Conservation (phyloP, 352 stramenopile species). For the Pythium brassicae region DNA sequence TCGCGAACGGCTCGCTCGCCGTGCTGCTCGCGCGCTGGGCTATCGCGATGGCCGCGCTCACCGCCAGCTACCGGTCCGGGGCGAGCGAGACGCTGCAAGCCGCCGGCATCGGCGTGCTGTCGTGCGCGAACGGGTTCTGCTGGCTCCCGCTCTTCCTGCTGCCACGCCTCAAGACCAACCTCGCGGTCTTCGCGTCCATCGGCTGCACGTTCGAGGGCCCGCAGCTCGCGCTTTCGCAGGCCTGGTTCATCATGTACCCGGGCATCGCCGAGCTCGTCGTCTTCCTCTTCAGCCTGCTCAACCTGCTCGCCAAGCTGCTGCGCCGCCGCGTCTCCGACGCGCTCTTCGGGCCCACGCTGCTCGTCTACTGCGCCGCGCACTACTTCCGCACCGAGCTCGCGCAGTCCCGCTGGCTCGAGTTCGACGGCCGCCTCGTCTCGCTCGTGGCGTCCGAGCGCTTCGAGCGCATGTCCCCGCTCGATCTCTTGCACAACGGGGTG, state of each 20-base stretch:
- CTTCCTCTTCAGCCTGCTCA: conserved; percentile 41
- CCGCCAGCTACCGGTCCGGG: neutral
- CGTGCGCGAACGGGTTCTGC: conserved; percentile 11
- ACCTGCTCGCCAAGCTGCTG: conserved; percentile 33
- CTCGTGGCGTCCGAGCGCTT: conserved; percentile 24
- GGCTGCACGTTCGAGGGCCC: conserved; percentile 37
- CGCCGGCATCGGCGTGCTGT: conserved; percentile 16
- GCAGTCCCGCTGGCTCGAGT: conserved; percentile 6
- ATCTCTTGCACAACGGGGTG: conserved; percentile 31
- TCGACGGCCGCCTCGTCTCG: conserved; percentile 27
- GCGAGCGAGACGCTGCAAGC: neutral
- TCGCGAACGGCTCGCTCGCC: conserved; percentile 29
- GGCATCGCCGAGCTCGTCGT: conserved; percentile 31
- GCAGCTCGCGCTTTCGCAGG: conserved; percentile 32
- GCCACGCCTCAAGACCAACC: conserved; percentile 14
- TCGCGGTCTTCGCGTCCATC: conserved; percentile 19
- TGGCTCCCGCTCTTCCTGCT: conserved; percentile 16
- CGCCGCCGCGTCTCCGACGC: conserved; percentile 28
- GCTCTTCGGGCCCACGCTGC: conserved; percentile 34
- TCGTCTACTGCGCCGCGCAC: conserved; percentile 32
- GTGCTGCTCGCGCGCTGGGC: conserved; percentile 32
- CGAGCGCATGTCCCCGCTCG: conserved; percentile 20
- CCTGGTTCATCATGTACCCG: conserved; percentile 48
- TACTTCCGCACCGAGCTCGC: conserved; percentile 20
- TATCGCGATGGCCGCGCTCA: conserved; percentile 10